Conservation (phyloP, 148 eudicot genomes). For the Simmondsia chinensis region DNA sequence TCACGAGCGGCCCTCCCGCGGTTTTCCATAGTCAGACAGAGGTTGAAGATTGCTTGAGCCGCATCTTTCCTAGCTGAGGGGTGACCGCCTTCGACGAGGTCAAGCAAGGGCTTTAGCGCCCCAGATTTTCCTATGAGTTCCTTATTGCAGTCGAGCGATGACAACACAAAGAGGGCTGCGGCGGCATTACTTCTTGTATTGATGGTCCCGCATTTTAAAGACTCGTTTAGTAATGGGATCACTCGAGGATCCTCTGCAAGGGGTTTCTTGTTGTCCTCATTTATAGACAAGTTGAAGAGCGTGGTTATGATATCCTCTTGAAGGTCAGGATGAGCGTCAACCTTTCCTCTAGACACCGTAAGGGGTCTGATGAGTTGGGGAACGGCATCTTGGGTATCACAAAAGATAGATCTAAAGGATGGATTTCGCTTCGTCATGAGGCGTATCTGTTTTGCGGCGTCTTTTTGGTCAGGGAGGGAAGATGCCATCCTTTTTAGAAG, state of each 20-base stretch:
- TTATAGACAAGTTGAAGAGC: constrained; percentile 29
- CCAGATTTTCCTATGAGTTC: constrained; percentile 21
- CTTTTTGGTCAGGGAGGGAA: constrained; percentile 38
- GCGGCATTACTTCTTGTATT: constrained; percentile 41
- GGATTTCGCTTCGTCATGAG: constrained; percentile 29
- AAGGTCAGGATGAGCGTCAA: constrained; percentile 24
- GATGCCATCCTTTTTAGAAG: constrained; percentile 57
- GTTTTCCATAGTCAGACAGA: constrained; percentile 31
- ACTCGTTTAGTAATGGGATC: constrained; percentile 29
- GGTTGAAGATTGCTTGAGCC: constrained; percentile 34
- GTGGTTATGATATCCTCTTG: constrained; percentile 42
- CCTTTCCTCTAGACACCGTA: not conserved
- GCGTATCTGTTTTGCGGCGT: constrained; percentile 52
- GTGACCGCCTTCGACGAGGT: constrained; percentile 40
- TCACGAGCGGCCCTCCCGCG: constrained; percentile 27
- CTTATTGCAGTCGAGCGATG: constrained; percentile 43
- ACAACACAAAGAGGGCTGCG: constrained; percentile 35
- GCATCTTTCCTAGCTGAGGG: constrained; percentile 39
- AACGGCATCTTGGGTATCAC: constrained; percentile 28
- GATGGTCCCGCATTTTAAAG: constrained; percentile 26
- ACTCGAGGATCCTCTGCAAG: constrained; percentile 24
- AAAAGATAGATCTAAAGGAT: constrained; percentile 28
- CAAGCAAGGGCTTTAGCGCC: constrained; percentile 34
- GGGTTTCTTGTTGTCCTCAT: constrained; percentile 28
- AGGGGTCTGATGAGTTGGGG: constrained; percentile 29